Conservation (phyloP, 192 early-diverging fungal genomes). For the Coemansia sp. region DNA sequence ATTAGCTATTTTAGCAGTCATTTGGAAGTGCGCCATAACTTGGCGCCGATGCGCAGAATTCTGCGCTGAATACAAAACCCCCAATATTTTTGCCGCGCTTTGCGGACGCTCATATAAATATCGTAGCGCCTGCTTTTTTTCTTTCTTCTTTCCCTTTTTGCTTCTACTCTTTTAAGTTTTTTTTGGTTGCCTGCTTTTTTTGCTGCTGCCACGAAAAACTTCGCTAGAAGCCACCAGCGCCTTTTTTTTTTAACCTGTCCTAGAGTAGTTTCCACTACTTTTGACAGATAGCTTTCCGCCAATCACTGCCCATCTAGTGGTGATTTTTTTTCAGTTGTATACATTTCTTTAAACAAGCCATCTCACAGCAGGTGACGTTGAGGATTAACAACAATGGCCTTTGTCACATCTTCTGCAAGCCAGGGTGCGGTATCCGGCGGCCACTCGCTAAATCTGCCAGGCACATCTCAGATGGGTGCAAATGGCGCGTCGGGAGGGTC, state of each 20-base stretch:
- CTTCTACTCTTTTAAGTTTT: background rate
- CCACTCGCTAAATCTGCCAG: conserved; percentile 29
- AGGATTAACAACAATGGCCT: conserved; percentile 31
- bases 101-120: conserved; percentile 8
- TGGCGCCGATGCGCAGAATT: background rate
- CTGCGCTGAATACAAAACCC: conserved; percentile 1
- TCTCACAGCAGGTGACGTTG: background rate
- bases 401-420: conserved; percentile 35
- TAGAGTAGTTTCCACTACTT: conserved; percentile 3
- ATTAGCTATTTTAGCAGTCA: background rate
- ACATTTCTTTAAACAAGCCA: background rate
- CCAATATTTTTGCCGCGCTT: background rate
- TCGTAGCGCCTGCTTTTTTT: conserved; percentile 5
- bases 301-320: background rate
- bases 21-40: background rate
- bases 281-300: background rate
- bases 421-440: conserved; percentile 23
- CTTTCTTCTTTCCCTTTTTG: conserved; percentile 4
- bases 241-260: background rate
- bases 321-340: conserved; percentile 5
- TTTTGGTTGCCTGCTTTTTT: background rate
- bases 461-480: conserved; percentile 11
- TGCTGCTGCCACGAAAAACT: background rate
- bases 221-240: background rate
- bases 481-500: conserved; percentile 3